Conservation (phyloP, 768 basidiomycete species). For the Boletus pseudopeckii region DNA sequence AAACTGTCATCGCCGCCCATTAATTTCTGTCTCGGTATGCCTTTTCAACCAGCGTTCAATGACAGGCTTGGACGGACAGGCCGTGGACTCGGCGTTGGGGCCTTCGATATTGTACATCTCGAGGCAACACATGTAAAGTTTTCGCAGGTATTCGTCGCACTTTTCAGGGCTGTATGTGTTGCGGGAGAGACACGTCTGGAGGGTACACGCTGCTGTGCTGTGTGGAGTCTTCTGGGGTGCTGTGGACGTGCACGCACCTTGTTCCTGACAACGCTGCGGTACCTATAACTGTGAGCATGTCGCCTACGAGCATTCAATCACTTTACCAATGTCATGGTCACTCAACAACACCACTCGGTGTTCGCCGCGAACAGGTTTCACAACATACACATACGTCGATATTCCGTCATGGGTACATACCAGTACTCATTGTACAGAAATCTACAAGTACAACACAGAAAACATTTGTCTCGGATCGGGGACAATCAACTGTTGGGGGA, state of each 20-base stretch:
- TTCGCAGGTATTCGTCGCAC: slow-evolving; percentile 49
- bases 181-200: slow-evolving; percentile 60
- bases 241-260: slow-evolving; percentile 18
- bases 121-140: slow-evolving; percentile 61
- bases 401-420: not conserved
- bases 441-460: not conserved
- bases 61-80: slow-evolving; percentile 55
- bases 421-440: not conserved
- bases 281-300: not conserved
- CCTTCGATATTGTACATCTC: slow-evolving; percentile 47
- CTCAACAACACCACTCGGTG: not conserved
- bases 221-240: not conserved
- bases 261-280: slow-evolving; percentile 18
- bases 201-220: slow-evolving; percentile 48
- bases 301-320: not conserved
- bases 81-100: slow-evolving; percentile 47
- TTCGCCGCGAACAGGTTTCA: not conserved
- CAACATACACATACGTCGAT: not conserved
- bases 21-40: slow-evolving; percentile 5
- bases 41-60: slow-evolving; percentile 57
- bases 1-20: not conserved
- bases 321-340: not conserved
- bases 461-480: not conserved
- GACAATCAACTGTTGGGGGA: not conserved
- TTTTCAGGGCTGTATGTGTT: slow-evolving; percentile 64